Conservation (phyloP, 202 grass and related monocot species). For the Tripidium arundinaceum region DNA sequence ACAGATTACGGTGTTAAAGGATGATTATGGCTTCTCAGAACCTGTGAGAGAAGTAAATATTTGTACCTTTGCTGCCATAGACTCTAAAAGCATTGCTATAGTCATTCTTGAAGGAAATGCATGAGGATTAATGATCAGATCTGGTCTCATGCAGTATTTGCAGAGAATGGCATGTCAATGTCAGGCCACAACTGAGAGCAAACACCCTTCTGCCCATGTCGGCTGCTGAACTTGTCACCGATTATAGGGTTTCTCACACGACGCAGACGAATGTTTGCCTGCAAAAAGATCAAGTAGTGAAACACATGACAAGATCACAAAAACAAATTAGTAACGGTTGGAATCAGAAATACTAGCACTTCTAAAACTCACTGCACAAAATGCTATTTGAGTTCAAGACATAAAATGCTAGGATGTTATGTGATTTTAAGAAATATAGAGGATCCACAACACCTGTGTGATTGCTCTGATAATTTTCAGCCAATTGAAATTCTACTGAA, state of each 20-base stretch:
- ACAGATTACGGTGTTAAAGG: not conserved
- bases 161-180: slow-evolving; percentile 97
- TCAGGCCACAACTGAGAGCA: slow-evolving; percentile 98
- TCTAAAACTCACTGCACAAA: not conserved
- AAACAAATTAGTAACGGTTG: slow-evolving; percentile 10
- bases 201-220: slow-evolving; percentile 97
- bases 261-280: slow-evolving; percentile 81
- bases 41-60: slow-evolving; percentile 26
- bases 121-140: slow-evolving; percentile 96
- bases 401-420: not conserved
- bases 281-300: slow-evolving; percentile 30
- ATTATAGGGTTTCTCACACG: slow-evolving; percentile 89
- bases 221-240: slow-evolving; percentile 98
- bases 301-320: not conserved
- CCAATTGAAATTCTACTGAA: slow-evolving; percentile 1
- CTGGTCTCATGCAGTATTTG: slow-evolving; percentile 90
- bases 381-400: not conserved
- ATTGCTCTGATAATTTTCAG: not conserved
- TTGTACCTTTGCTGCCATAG: slow-evolving; percentile 85
- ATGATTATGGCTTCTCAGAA: not conserved
- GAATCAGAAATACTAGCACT: not conserved
- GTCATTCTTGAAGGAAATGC: slow-evolving; percentile 99
- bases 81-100: slow-evolving; percentile 98
- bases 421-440: slow-evolving; percentile 6
- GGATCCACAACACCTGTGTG: not conserved